Conservation (phyloP, 2,329 filamentous ascomycete species). For the Macrophomina phaseolina region DNA sequence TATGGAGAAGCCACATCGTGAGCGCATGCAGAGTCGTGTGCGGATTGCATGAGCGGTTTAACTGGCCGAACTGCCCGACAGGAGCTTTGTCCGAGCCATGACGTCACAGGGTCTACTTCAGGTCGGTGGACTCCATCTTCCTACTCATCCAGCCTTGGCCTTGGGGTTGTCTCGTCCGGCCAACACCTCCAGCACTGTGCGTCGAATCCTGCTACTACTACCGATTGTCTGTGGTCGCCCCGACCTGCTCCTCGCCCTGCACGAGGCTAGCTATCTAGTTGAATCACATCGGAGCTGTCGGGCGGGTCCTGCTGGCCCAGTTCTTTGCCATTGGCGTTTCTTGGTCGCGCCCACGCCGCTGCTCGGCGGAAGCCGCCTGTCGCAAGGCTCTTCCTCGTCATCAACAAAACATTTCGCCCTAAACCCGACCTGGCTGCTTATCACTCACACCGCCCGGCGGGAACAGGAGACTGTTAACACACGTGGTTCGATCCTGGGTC, state of each 20-base stretch:
- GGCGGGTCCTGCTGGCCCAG: slow-evolving; percentile 12
- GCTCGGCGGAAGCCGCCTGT: slow-evolving; percentile 19
- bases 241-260: slow-evolving; percentile 7
- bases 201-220: neutral
- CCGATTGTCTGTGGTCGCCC: neutral
- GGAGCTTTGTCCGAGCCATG: neutral
- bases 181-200: neutral
- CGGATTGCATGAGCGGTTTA: neutral
- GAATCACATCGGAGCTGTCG: slow-evolving; percentile 1
- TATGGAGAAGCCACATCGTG: slow-evolving; percentile 8
- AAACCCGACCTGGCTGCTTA: neutral
- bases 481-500: slow-evolving; percentile 20
- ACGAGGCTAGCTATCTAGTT: slow-evolving; percentile 11
- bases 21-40: neutral
- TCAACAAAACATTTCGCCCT: slow-evolving; percentile 9
- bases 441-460: slow-evolving; percentile 4
- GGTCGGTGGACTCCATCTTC: too few relatives aligned
- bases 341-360: slow-evolving; percentile 1
- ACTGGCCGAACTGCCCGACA: neutral
- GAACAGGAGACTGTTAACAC: slow-evolving; percentile 23
- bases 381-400: slow-evolving; percentile 19
- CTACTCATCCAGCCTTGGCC: too few relatives aligned
- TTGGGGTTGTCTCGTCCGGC: too few relatives aligned
- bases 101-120: slow-evolving; percentile 10
- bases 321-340: slow-evolving; percentile 6